phyloP scores from a whole-genome alignment of 2,329 filamentous ascomycete species.

The Blastomyces emzantsi region DNA sequence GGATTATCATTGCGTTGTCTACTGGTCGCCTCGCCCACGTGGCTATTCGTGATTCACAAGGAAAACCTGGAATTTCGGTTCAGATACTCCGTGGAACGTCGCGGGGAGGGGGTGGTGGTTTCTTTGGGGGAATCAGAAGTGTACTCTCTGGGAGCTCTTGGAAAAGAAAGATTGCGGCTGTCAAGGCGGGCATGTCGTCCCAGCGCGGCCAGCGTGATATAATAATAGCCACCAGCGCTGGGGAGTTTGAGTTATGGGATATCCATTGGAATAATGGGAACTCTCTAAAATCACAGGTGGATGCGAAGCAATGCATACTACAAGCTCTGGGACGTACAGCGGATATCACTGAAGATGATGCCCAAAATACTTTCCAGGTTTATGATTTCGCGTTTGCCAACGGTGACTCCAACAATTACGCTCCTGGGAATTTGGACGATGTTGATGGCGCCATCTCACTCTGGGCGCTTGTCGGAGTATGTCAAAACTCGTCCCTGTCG shows the following conservation, averaged over 20 bases:
- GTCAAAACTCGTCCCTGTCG: conserved; percentile 45
- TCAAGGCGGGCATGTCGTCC: conserved; percentile 61
- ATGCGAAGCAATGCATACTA: conserved; percentile 57
- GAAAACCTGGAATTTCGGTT: conserved; percentile 68
- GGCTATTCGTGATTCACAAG: conserved; percentile 75
- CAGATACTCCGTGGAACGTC: conserved; percentile 62
- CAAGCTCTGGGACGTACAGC: conserved; percentile 51
- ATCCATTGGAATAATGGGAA: conserved; percentile 81
- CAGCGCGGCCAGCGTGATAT: conserved; percentile 77
- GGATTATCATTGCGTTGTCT: conserved; percentile 77
- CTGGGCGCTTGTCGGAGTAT: conserved; percentile 52
- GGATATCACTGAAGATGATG: conserved; percentile 41
- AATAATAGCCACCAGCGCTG: conserved; percentile 67
- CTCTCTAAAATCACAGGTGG: conserved; percentile 61
- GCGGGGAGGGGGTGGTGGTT: conserved; percentile 49
- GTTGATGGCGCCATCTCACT: conserved; percentile 46
- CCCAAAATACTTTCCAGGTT: conserved; percentile 57
- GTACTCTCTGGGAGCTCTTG: conserved; percentile 61
- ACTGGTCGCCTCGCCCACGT: conserved; percentile 81
- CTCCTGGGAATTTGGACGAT: conserved; percentile 42
- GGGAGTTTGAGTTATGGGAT: conserved; percentile 75
- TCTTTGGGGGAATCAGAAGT: conserved; percentile 74
- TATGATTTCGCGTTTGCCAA: conserved; percentile 64
- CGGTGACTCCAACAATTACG: conserved; percentile 16
- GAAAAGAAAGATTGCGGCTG: conserved; percentile 70